Percentiles rank a stretch among this genome's conserved stretches.
phyloP scores from a whole-genome alignment of 257 asterid species.

The Euphrasia confusa region DNA sequence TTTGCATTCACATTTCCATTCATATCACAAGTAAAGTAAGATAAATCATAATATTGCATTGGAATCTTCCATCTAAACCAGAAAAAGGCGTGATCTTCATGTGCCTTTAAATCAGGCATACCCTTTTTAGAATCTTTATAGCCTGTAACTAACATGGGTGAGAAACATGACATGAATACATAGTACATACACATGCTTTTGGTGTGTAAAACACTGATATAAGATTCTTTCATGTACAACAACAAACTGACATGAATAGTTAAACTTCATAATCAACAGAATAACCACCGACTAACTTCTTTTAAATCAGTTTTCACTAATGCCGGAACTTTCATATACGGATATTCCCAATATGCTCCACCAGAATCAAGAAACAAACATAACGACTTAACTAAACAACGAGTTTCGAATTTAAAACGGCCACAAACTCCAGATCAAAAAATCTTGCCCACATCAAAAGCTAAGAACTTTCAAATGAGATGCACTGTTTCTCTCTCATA shows the following conservation, averaged over 20 bases:
- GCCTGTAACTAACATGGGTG: background rate
- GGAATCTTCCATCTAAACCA: background rate
- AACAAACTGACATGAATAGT: background rate
- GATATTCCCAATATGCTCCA: background rate
- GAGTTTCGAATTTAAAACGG: background rate
- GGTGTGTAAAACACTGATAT: background rate
- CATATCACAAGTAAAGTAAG: background rate
- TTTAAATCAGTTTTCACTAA: background rate
- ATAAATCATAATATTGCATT: background rate
- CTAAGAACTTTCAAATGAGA: slow-evolving; percentile 2
- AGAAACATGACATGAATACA: background rate
- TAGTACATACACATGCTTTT: background rate
- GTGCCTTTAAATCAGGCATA: background rate
- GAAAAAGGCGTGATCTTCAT: background rate
- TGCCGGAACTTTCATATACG: background rate
- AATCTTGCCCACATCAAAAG: background rate
- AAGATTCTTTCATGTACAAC: background rate
- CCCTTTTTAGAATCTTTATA: background rate
- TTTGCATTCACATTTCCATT: background rate
- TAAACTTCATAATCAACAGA: background rate
- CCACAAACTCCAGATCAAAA: background rate
- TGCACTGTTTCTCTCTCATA: slow-evolving; percentile 11
- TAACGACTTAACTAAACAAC: background rate
- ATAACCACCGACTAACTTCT: background rate
- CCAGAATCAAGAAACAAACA: background rate